A percentile compares a stretch with the other conserved stretches of the same genome.
Evolutionary conservation across 495 filamentous ascomycete species (phyloP).

Genomic region (Bacidia gigantensis): DNA sequence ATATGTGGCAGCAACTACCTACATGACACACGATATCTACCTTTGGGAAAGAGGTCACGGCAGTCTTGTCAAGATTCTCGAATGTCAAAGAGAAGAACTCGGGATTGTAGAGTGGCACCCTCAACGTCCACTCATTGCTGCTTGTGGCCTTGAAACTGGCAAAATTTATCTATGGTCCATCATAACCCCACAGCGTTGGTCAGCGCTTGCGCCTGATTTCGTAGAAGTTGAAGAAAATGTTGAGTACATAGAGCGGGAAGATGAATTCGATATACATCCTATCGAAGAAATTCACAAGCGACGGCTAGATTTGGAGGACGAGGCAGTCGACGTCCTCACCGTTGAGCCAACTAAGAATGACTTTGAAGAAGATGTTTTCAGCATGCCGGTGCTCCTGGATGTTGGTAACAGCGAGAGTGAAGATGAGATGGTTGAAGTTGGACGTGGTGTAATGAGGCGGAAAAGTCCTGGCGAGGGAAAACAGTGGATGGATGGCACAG

Average conservation of each 20-base stretch:
- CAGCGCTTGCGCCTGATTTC: conserved; percentile 91
- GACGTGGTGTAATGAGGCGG: conserved; percentile 68
- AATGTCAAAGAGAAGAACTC: conserved; percentile 88
- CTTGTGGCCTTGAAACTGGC: conserved; percentile 79
- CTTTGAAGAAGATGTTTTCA: conserved; percentile 50
- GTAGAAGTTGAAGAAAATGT: conserved; percentile 96
- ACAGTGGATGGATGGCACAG: conserved; percentile 37
- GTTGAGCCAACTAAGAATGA: conserved; percentile 49
- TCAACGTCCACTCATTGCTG: conserved; percentile 70
- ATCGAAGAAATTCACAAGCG: conserved; percentile 90
- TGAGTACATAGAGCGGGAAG: conserved; percentile 86
- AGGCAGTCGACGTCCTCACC: conserved; percentile 75
- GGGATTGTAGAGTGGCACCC: conserved; percentile 97
- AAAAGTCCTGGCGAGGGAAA: conserved; percentile 50
- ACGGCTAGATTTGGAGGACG: conserved; percentile 75
- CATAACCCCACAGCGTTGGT: conserved; percentile 86
- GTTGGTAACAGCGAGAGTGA: conserved; percentile 61
- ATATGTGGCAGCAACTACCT: conserved; percentile 83
- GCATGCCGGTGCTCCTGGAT: conserved; percentile 78
- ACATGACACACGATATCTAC: conserved; percentile 95
- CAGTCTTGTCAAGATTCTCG: conserved; percentile 89
- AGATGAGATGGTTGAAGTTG: conserved; percentile 78
- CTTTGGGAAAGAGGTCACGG: conserved; percentile 93
- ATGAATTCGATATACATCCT: conserved; percentile 96
- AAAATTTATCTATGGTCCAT: conserved; percentile 89